phyloP scores from a whole-genome alignment of 768 basidiomycete genomes.

The Boletus reticulatus region DNA sequence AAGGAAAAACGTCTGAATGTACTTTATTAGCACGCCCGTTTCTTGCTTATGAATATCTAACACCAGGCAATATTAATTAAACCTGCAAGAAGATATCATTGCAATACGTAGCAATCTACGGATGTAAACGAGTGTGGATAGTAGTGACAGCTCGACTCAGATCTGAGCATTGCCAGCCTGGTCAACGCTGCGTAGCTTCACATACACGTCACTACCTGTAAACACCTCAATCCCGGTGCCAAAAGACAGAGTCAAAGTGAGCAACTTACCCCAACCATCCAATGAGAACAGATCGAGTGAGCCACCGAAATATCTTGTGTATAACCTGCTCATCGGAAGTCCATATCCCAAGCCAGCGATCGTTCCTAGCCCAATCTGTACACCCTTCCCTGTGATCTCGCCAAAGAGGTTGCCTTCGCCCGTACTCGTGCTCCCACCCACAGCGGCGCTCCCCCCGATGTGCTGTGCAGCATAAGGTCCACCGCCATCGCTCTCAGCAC shows the following conservation, averaged over 20 bases:
- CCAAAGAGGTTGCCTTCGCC: conserved; percentile 61
- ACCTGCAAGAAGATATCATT: not conserved
- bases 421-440: conserved; percentile 41
- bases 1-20: conserved; percentile 5
- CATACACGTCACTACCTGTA: conserved; percentile 50
- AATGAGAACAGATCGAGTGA: conserved; percentile 77
- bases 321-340: conserved; percentile 74
- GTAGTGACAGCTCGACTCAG: conserved; percentile 15
- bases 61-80: not conserved
- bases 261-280: conserved; percentile 74
- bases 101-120: not conserved
- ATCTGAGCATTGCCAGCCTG: conserved; percentile 52
- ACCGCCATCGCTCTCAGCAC: conserved; percentile 45
- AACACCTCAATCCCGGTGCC: not conserved
- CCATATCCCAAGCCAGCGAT: conserved; percentile 91
- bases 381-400: conserved; percentile 73
- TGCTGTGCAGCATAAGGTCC: conserved; percentile 81
- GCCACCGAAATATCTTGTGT: conserved; percentile 85
- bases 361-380: conserved; percentile 83
- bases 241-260: not conserved
- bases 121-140: not conserved
- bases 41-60: not conserved
- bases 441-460: conserved; percentile 66
- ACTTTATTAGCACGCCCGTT: not conserved
- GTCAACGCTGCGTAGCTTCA: conserved; percentile 53